These are phyloP conservation scores for Arachnopeziza araneosa DNA, from an alignment of 2,329 filamentous ascomycete genomes.

Conservation along the genomic window DNA sequence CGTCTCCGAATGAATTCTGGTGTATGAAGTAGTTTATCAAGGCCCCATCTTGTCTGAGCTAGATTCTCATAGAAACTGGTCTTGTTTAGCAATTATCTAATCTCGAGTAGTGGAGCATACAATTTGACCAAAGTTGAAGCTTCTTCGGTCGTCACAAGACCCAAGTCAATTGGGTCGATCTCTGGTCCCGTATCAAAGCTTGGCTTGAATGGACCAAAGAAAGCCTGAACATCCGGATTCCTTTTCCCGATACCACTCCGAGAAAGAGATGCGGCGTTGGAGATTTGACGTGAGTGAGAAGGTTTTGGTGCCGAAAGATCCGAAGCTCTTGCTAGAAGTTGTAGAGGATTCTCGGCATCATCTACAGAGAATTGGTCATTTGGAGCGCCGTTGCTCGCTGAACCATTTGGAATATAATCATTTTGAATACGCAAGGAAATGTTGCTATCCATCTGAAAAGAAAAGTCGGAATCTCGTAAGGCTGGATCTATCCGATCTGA, in stretches of 20 bases:
- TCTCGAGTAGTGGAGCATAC: constrained; percentile 38
- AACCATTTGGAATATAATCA: constrained; percentile 2
- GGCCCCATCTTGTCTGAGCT: constrained; percentile 68
- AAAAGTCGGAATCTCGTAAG: background rate
- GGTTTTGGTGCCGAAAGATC: constrained; percentile 41
- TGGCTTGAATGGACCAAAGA: constrained; percentile 61
- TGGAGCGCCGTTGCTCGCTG: constrained; percentile 5
- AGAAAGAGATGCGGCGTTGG: background rate
- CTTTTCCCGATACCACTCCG: constrained; percentile 18
- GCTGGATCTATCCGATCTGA: background rate
- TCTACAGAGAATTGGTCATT: constrained; percentile 57
- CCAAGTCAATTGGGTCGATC: constrained; percentile 63
- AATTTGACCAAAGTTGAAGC: constrained; percentile 59
- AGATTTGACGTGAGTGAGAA: background rate
- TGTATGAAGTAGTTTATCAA: constrained; percentile 63
- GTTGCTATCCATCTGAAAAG: background rate
- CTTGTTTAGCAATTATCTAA: background rate
- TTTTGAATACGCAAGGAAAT: background rate
- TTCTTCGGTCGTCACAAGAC: constrained; percentile 61
- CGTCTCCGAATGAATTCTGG: constrained; percentile 59
- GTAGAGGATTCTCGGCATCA: constrained; percentile 69
- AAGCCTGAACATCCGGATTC: constrained; percentile 50
- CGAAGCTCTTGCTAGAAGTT: constrained; percentile 67
- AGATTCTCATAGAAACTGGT: constrained; percentile 62
- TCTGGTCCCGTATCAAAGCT: constrained; percentile 58